A percentile compares a stretch with the other conserved stretches of the same genome.
Conservation (phyloP, 495 filamentous ascomycete species). For the Hypomontagnella monticulosa region DNA sequence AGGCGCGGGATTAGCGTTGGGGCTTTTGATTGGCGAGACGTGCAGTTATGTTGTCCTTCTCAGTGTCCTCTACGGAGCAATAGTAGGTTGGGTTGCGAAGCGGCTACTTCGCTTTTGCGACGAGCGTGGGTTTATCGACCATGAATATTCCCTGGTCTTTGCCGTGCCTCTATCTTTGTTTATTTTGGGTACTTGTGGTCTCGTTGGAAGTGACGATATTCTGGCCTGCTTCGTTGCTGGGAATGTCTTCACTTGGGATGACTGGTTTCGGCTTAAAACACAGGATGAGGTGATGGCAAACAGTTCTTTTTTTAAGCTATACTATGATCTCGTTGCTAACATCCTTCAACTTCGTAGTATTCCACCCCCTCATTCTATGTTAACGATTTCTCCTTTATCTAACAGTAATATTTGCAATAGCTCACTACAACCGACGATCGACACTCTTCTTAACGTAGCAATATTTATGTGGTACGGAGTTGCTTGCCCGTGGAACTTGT, state of each 20-base stretch:
- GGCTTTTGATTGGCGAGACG: slow-evolving; percentile 86
- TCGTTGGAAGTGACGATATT: slow-evolving; percentile 94
- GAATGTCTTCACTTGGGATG: slow-evolving; percentile 89
- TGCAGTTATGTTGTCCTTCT: slow-evolving; percentile 85
- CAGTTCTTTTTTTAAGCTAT: too few relatives aligned
- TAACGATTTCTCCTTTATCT: too few relatives aligned
- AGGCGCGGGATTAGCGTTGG: slow-evolving; percentile 76
- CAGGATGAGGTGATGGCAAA: slow-evolving; percentile 68
- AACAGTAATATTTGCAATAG: not conserved
- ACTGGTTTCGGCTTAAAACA: slow-evolving; percentile 92
- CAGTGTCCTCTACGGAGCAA: slow-evolving; percentile 78
- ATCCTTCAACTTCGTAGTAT: too few relatives aligned
- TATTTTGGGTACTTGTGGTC: slow-evolving; percentile 84
- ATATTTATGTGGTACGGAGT: slow-evolving; percentile 18
- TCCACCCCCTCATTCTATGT: too few relatives aligned
- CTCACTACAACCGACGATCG: slow-evolving; percentile 14
- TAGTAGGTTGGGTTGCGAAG: slow-evolving; percentile 82
- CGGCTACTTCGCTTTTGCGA: slow-evolving; percentile 86
- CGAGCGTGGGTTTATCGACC: slow-evolving; percentile 81
- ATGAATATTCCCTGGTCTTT: slow-evolving; percentile 89
- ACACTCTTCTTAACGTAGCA: slow-evolving; percentile 15
- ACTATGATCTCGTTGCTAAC: too few relatives aligned
- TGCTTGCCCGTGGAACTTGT: slow-evolving; percentile 46
- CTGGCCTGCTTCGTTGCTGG: slow-evolving; percentile 96
- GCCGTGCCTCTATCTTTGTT: slow-evolving; percentile 68